phyloP scores from a whole-genome alignment of 1,284 basidiomycete genomes.

The Anthracocystis panici-leucophaei region DNA sequence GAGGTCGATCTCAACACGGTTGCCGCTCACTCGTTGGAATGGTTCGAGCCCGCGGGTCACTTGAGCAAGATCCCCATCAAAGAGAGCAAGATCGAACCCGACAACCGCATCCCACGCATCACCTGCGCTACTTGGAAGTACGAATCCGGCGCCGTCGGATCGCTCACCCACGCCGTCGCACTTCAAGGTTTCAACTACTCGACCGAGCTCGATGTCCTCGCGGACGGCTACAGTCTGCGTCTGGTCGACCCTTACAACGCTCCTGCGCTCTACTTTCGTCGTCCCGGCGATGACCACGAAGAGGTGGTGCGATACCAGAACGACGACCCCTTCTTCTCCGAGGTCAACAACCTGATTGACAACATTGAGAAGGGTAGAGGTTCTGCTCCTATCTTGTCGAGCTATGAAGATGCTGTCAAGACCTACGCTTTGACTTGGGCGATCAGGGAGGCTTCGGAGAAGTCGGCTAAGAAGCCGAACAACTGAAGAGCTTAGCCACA shows the following conservation, averaged over 20 bases:
- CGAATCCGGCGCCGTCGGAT: conserved; percentile 65
- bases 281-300: conserved; percentile 69
- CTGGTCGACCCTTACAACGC: conserved; percentile 69
- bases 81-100: conserved; percentile 78
- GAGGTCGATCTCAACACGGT: conserved; percentile 91
- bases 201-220: conserved; percentile 67
- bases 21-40: conserved; percentile 70
- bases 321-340: conserved; percentile 70
- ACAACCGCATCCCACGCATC: conserved; percentile 66
- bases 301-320: conserved; percentile 68
- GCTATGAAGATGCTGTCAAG: conserved; percentile 67
- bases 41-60: conserved; percentile 76
- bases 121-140: conserved; percentile 70
- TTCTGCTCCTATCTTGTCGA: conserved; percentile 58
- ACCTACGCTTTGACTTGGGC: conserved; percentile 69
- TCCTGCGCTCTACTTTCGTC: conserved; percentile 67
- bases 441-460: conserved; percentile 64
- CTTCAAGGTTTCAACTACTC: conserved; percentile 68
- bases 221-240: conserved; percentile 66
- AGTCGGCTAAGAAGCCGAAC: conserved; percentile 50
- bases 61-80: conserved; percentile 85
- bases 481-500: background rate
- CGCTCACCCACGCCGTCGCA: conserved; percentile 67
- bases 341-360: conserved; percentile 67
- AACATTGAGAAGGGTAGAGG: conserved; percentile 64